Conservation (phyloP, 2,329 filamentous ascomycete genomes). For the Rhynchosporium secalis region DNA sequence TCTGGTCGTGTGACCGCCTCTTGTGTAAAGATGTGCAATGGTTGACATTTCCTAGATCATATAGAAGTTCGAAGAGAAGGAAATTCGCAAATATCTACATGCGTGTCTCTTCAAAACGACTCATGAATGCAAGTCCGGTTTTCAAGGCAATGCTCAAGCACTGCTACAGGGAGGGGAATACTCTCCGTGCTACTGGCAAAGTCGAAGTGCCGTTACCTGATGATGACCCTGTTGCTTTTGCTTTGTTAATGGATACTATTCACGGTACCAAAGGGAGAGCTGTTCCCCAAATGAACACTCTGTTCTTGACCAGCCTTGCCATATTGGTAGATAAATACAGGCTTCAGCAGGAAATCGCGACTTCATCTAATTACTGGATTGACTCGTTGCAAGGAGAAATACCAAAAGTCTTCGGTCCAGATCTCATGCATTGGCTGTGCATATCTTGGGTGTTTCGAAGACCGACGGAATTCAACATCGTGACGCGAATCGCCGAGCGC, state of each 20-base stretch:
- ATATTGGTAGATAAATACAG: conserved; percentile 37
- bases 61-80: conserved; percentile 12
- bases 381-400: conserved; percentile 12
- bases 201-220: conserved; percentile 20
- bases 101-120: conserved; percentile 13
- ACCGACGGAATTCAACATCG: conserved; percentile 18
- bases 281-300: conserved; percentile 33
- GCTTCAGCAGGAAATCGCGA: conserved; percentile 16
- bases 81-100: conserved; percentile 16
- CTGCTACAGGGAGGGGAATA: conserved; percentile 19
- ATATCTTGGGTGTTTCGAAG: conserved; percentile 26
- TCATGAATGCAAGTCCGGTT: conserved; percentile 20
- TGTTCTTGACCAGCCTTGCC: conserved; percentile 38
- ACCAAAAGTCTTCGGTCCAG: conserved; percentile 14
- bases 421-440: conserved; percentile 24
- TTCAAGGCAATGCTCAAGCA: conserved; percentile 23
- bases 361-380: conserved; percentile 17
- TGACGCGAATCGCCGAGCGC: conserved; percentile 17
- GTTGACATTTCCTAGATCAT: conserved; percentile 9
- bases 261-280: conserved; percentile 10
- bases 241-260: conserved; percentile 18
- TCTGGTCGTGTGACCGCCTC: conserved; percentile 1
- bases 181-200: conserved; percentile 17
- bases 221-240: conserved; percentile 20
- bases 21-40: neutral